Percentiles rank a stretch among this genome's conserved stretches.
Evolutionary conservation across 352 stramenopile species (phyloP).

Genomic region (Globisporangium cystogenes): DNA sequence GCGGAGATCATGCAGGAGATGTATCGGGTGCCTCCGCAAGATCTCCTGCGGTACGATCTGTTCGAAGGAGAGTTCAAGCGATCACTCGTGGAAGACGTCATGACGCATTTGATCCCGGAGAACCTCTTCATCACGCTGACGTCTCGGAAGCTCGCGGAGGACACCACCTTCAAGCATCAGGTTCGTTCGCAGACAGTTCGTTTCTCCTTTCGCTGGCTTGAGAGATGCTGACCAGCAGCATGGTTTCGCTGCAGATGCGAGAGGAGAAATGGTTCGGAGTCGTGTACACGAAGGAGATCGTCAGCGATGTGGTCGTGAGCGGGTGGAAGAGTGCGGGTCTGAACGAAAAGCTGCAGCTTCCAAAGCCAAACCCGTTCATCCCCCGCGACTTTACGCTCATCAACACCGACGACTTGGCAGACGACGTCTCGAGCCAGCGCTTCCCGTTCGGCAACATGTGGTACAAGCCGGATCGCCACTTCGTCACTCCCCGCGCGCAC

Average conservation of each 20-base stretch:
- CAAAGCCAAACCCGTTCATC: slow-evolving; percentile 64
- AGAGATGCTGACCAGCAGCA: not conserved
- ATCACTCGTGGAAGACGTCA: slow-evolving; percentile 29
- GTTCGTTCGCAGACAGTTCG: slow-evolving; percentile 10
- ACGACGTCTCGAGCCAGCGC: slow-evolving; percentile 26
- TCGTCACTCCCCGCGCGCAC: slow-evolving; percentile 53
- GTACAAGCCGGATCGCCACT: slow-evolving; percentile 58
- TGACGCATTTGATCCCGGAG: slow-evolving; percentile 38
- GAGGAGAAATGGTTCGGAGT: slow-evolving; percentile 64
- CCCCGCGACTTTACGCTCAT: slow-evolving; percentile 62
- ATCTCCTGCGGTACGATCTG: slow-evolving; percentile 61
- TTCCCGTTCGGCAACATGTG: slow-evolving; percentile 48
- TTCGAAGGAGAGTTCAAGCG: slow-evolving; percentile 50
- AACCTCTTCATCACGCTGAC: slow-evolving; percentile 51
- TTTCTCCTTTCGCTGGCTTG: not conserved
- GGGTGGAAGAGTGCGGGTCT: slow-evolving; percentile 28
- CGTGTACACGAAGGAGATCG: slow-evolving; percentile 43
- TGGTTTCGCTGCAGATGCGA: slow-evolving; percentile 15
- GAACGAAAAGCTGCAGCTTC: slow-evolving; percentile 49
- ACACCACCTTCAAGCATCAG: slow-evolving; percentile 28
- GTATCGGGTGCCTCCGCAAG: slow-evolving; percentile 40
- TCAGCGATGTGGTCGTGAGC: slow-evolving; percentile 22
- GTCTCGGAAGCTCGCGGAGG: slow-evolving; percentile 34
- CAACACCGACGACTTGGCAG: slow-evolving; percentile 9
- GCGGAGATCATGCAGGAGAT: slow-evolving; percentile 74